These are phyloP conservation scores for Kazachstania viticola DNA, from an alignment of 805 yeast species.

Conservation along the genomic window DNA sequence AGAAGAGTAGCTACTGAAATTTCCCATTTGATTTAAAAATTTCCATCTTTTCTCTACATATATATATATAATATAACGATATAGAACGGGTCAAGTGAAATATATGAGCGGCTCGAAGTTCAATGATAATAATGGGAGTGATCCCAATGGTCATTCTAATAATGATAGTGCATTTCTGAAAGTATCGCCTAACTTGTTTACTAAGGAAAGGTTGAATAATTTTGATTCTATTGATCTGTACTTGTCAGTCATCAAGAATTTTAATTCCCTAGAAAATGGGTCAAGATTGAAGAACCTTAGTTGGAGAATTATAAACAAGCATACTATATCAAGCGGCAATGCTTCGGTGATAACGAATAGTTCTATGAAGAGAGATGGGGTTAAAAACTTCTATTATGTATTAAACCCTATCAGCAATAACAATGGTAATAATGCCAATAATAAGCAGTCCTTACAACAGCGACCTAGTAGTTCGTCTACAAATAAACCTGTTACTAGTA, in stretches of 20 bases:
- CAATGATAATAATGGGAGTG: background rate
- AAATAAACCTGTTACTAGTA: background rate
- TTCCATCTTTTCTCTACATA: too few relatives aligned
- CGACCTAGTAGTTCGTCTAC: background rate
- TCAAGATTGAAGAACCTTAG: slow-evolving; percentile 24
- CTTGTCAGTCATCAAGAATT: slow-evolving; percentile 16
- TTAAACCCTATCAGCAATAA: slow-evolving; percentile 10
- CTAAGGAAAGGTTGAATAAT: slow-evolving; percentile 19
- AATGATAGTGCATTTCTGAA: slow-evolving; percentile 13
- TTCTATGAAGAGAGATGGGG: slow-evolving; percentile 26
- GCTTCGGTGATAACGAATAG: too few relatives aligned
- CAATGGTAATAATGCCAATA: background rate
- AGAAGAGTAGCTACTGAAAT: too few relatives aligned
- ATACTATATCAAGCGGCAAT: too few relatives aligned
- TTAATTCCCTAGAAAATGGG: slow-evolving; percentile 22
- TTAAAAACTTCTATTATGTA: slow-evolving; percentile 23
- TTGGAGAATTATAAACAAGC: slow-evolving; percentile 25
- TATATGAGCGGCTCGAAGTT: too few relatives aligned
- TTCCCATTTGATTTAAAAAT: too few relatives aligned
- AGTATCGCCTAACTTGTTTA: slow-evolving; percentile 24
- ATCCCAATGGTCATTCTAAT: background rate
- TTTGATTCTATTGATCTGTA: slow-evolving; percentile 25
- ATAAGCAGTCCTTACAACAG: background rate
- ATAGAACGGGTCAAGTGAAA: too few relatives aligned
- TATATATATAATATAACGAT: too few relatives aligned